These are phyloP conservation scores for Calonectria hawksworthii DNA, from an alignment of 2,329 filamentous ascomycete genomes.

Conservation along the genomic window DNA sequence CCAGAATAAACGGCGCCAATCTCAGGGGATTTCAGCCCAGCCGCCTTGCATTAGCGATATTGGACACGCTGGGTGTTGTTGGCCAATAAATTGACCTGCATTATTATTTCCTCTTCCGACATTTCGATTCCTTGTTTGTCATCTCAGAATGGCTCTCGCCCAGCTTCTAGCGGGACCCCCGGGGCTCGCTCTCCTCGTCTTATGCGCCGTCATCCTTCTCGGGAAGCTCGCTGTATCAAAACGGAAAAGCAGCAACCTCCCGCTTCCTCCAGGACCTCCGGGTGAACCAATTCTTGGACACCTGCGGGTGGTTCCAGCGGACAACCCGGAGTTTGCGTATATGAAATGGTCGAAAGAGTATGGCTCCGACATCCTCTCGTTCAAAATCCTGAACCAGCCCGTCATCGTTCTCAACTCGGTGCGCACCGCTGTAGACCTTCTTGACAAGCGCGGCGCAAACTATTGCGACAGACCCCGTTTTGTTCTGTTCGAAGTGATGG, in stretches of 20 bases:
- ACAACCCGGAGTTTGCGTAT: slow-evolving; percentile 50
- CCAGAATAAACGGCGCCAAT: neutral
- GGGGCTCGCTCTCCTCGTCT: slow-evolving; percentile 12
- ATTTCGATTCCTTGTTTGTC: neutral
- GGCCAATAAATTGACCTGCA: neutral
- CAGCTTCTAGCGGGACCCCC: slow-evolving; percentile 14
- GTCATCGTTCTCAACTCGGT: slow-evolving; percentile 61
- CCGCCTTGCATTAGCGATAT: neutral
- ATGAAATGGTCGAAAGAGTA: slow-evolving; percentile 58
- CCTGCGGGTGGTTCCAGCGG: slow-evolving; percentile 56
- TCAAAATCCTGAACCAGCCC: slow-evolving; percentile 50
- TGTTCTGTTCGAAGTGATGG: slow-evolving; percentile 58
- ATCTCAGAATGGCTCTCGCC: slow-evolving; percentile 10
- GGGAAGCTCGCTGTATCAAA: neutral
- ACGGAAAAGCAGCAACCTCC: slow-evolving; percentile 17
- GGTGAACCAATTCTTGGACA: slow-evolving; percentile 59
- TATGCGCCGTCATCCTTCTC: slow-evolving; percentile 8
- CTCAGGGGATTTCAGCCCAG: neutral
- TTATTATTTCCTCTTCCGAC: neutral
- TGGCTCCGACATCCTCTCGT: slow-evolving; percentile 58
- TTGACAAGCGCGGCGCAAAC: slow-evolving; percentile 60
- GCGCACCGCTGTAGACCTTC: slow-evolving; percentile 57
- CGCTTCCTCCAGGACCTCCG: slow-evolving; percentile 51
- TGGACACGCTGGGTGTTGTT: neutral
- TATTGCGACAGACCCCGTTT: slow-evolving; percentile 62